Base-by-base conservation (phyloP, 495 filamentous ascomycete species). In the Achaetomiella virescens region DNA sequence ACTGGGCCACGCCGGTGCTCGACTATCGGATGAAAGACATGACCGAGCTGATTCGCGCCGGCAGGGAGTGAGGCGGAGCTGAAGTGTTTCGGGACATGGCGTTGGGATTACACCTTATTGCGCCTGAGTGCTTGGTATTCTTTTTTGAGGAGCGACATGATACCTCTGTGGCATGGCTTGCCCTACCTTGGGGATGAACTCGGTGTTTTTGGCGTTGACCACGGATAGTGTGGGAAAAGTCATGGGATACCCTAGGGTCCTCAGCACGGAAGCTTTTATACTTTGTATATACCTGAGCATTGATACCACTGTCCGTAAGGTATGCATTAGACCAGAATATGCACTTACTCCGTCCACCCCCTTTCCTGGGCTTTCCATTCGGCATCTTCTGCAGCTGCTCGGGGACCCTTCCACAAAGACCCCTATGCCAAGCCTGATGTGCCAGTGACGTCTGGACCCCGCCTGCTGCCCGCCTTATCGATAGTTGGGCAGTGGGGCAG, bases 11-110 rank as follows among this genome's bases (percentile, higher is more conserved):
- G 38, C 70, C 75, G 2, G 68, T 80, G 37, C 66, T 80, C 45
- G 80, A 82, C 60, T 82, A 81, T 66, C 70, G 81, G 45, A 72
- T 81, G 72, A 73, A 72, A 29, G 80, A 82, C 59, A 74, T 84
- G 72, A 64, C 66, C 31, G 72, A 76, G 54, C 67, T 84, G 27
- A 77, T 77, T 54, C 61, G 65, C 42, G 42, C 41, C 15, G 57
- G 49, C 52, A 21, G 20, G 9, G 42, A 21, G 2, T 24, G 12
- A 35, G 5, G 24, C 41, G 43, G 11, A 8, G 43, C 22, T n/a
- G n/a, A 31, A 21, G 48, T 11, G 18, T 18, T 25, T 37, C 6
- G 40, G 36, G 25, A 18, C 12, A 29, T 18, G 48, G 43, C 12
- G 15, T 17, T 17, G 14, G 27, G 27, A 4, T 36, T 25, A 38